Base-by-base conservation (phyloP, 2,329 filamentous ascomycete genomes). In the Calonectria naviculata region DNA sequence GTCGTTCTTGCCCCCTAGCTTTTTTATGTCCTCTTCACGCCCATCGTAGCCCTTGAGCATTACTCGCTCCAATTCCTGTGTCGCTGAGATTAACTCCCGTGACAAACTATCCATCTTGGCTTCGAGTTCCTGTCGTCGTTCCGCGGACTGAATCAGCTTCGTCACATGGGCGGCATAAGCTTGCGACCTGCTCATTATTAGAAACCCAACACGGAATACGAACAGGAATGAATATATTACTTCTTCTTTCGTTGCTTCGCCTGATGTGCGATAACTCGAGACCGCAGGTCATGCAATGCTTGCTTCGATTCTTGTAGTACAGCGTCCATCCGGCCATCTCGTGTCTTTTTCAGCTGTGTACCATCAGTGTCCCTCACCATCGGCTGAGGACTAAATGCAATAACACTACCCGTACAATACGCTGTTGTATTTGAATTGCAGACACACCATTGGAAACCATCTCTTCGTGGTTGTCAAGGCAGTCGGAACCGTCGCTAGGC, bases 331-430 rank as follows among this genome's bases (percentile, higher is more conserved):
- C 72, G 75, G 31, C 76, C 73, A 42, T 78, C 75, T n/a, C 81
- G 79, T 42, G 81, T 74, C 21, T 68, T 79, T 42, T 80, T 82
- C 9, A 83, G 65, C 82, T 83, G 17, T 2, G 17, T 12, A 4
- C 10, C n/a, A 12, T 7, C 78, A 58, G 21, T 7, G 17, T 38
- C 29, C 19, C 21, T 34, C 1, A 74, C 38, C 10, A 10, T 54
- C 29, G 5, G 3, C 5, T 28, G 24, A 28, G 19, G 7, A 49
- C 26, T 7, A n/a, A 34, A 29, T 19, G 4, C 5, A 3, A 46
- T 13, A 2, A n/a, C 8, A 28, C 10, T 71, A 79, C 81, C 73
- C 79, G 71, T 2, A 72, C 34, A 29, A 82, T 77, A 7, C 78
- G 78, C n/a, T 77, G 73, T 26, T 83, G 79, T 3, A 76, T 74